Conservation (phyloP, 257 asterid genomes). For the Lithospermum erythrorhizon region DNA sequence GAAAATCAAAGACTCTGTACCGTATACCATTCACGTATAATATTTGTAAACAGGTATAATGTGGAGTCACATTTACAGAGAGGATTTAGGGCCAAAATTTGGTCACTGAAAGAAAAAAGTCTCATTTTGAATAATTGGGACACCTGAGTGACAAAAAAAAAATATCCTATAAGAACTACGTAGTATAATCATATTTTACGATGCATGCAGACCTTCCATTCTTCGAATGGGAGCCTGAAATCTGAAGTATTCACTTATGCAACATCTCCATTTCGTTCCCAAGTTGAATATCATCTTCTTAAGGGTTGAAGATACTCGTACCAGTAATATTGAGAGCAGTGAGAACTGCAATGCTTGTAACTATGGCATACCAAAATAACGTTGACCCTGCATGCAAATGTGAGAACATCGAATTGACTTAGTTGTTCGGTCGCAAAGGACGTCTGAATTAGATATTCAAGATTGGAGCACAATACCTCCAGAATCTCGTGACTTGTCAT, state of each 20-base stretch:
- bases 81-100: neutral
- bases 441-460: neutral
- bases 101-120: neutral
- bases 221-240: neutral
- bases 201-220: no score
- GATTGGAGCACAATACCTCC: conserved; percentile 33
- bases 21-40: no score
- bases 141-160: no score
- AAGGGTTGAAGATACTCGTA: conserved; percentile 82
- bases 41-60: no score
- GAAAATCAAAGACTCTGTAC: no score
- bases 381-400: conserved; percentile 47
- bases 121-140: neutral
- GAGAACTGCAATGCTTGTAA: conserved; percentile 67
- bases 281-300: conserved; percentile 15
- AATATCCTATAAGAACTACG: neutral
- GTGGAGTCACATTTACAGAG: no score
- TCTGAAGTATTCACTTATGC: neutral
- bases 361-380: conserved; percentile 64
- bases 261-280: neutral
- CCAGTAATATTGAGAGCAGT: conserved; percentile 62
- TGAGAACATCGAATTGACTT: neutral
- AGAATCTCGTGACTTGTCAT: conserved; percentile 29
- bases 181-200: no score
- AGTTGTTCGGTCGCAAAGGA: neutral